Base-by-base conservation (phyloP, 768 basidiomycete genomes). In the Lactifluus pinguis region DNA sequence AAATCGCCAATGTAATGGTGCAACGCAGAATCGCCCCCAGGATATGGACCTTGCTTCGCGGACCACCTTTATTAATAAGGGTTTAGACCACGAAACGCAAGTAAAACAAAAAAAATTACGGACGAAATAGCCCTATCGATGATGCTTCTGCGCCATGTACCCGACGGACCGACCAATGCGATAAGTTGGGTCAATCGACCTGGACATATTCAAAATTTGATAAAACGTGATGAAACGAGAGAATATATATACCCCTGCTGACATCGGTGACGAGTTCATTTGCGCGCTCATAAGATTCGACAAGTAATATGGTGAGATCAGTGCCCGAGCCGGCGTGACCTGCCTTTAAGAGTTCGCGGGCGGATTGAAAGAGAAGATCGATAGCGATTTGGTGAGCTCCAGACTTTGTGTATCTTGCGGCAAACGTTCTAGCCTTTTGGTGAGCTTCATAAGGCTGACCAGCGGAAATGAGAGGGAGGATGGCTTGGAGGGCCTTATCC, bases 351-450 rank as follows among this genome's bases (percentile, higher is more conserved):
- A 99, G 78, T 70, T 93, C 92, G 54, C 88, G 80, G 1, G 93
- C 86, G 48, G 86, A 87, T 68, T 93, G 89, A 74, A 97, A 98
- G 53, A 98, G 83, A 5, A 98, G 89, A 72, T 95, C 88, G 72
- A 93, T 89, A 17, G 97, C 95, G 14, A 86, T 86, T 69, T 87
- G 86, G 69, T 87, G 86, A 66, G 95, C 87, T 2, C 77, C 78
- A 3, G 89, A 82, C 76, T 93, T 92, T 53, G 79, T 77, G 71
- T 92, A 92, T 67, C 95, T 81, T 4, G 94, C 86, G 5, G 92
- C 92, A 65, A 95, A 97, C 17, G 95, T 98, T 30, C 95, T 83
- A 10, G 94, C 92, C 74, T 98, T 98, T 73, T 98, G 95, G 68
- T 98, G 95, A 0, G 95, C 95, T 63, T 94, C 92, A 72, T 97